A percentile compares a stretch with the other conserved stretches of the same genome.
Conservation (phyloP, 1,284 basidiomycete genomes). For the Ustilago trichophora region DNA sequence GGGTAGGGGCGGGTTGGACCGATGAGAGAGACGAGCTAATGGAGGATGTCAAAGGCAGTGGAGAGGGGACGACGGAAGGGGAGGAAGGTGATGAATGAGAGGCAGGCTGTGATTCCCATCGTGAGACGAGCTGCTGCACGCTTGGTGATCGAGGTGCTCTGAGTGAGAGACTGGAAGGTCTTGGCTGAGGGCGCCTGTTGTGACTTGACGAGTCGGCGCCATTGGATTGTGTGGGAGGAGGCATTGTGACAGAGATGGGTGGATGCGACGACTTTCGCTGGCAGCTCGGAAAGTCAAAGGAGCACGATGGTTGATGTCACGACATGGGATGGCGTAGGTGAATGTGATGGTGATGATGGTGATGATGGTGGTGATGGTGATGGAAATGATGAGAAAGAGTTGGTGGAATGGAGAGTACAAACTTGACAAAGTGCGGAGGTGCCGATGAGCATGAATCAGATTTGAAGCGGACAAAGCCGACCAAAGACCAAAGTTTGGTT, state of each 20-base stretch:
- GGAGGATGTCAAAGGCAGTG: not conserved
- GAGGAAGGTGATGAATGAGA: not conserved
- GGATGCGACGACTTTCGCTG: conserved; percentile 2
- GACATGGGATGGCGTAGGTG: conserved; percentile 3
- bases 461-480: too few species aligned
- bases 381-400: too few species aligned
- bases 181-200: conserved; percentile 8
- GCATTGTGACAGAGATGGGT: conserved; percentile 5
- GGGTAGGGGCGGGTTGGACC: not conserved
- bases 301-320: conserved; percentile 8
- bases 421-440: too few species aligned
- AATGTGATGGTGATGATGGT: not conserved
- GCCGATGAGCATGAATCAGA: too few species aligned
- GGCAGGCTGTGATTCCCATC: conserved; percentile 23
- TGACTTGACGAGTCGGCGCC: not conserved
- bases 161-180: conserved; percentile 26
- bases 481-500: too few species aligned
- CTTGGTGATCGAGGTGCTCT: conserved; percentile 23
- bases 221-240: conserved; percentile 5
- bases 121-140: conserved; percentile 38
- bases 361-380: conserved; percentile 1
- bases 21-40: not conserved
- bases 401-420: not conserved
- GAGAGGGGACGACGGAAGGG: not conserved
- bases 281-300: conserved; percentile 3